A percentile compares a stretch with the other conserved stretches of the same genome.
phyloP scores from a whole-genome alignment of 805 yeast genomes.

The Cyberlindnera americana region DNA sequence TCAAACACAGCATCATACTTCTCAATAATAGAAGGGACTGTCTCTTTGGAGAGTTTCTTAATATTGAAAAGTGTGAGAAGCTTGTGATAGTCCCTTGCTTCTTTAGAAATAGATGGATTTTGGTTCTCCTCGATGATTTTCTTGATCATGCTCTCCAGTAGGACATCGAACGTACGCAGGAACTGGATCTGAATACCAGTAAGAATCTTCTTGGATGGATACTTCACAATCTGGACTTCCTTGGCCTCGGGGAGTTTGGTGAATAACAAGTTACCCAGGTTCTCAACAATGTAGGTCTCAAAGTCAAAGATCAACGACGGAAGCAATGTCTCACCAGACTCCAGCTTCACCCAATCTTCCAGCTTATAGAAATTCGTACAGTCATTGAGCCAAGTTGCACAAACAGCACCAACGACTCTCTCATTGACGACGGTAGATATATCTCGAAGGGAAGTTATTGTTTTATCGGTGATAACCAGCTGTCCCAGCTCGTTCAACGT shows the following conservation, averaged over 20 bases:
- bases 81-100: conserved; percentile 41
- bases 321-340: conserved; percentile 35
- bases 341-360: conserved; percentile 37
- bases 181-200: conserved; percentile 40
- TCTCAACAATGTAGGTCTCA: conserved; percentile 33
- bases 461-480: conserved; percentile 37
- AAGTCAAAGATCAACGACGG: conserved; percentile 34
- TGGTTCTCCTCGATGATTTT: conserved; percentile 40
- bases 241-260: conserved; percentile 34
- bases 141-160: conserved; percentile 39
- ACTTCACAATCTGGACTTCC: conserved; percentile 33
- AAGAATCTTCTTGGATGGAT: conserved; percentile 34
- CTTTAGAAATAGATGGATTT: conserved; percentile 12
- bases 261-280: conserved; percentile 32
- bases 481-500: conserved; percentile 42
- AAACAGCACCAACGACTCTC: conserved; percentile 43
- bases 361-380: conserved; percentile 36
- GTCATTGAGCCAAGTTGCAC: conserved; percentile 51
- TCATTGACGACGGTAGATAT: conserved; percentile 37
- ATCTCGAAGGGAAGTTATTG: conserved; percentile 35
- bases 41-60: conserved; percentile 40
- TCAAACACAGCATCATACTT: conserved; percentile 50
- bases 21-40: conserved; percentile 47
- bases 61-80: conserved; percentile 53
- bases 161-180: conserved; percentile 42